Evolutionary conservation across 768 basidiomycete genomes (phyloP).

Genomic region (Trametes punicea): DNA sequence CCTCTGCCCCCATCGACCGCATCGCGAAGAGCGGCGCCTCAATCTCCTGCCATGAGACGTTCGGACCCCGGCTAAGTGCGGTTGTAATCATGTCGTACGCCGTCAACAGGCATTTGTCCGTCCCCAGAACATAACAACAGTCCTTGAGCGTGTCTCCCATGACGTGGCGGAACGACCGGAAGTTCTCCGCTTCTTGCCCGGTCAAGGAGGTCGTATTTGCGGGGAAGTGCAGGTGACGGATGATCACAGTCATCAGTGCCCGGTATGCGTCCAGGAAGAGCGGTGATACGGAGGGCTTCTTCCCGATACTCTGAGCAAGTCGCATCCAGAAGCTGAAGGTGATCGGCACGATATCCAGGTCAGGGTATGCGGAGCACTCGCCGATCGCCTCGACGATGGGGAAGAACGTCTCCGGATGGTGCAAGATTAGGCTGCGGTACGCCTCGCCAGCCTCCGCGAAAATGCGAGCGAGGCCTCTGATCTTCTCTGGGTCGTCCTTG

Average conservation of each 20-base stretch:
- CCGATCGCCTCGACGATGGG: conserved; percentile 95
- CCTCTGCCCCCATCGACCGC: conserved; percentile 96
- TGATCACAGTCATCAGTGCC: conserved; percentile 80
- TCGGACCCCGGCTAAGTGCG: conserved; percentile 61
- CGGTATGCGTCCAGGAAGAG: conserved; percentile 81
- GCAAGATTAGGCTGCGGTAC: conserved; percentile 82
- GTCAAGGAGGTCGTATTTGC: conserved; percentile 58
- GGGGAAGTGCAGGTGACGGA: conserved; percentile 90
- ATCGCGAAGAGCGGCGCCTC: conserved; percentile 97
- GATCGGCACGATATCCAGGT: conserved; percentile 95
- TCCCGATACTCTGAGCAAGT: conserved; percentile 85
- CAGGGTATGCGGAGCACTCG: conserved; percentile 86
- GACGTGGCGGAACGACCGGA: conserved; percentile 92
- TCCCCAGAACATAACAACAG: conserved; percentile 90
- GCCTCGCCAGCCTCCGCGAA: conserved; percentile 98
- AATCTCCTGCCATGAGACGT: conserved; percentile 89
- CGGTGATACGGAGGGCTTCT: conserved; percentile 66
- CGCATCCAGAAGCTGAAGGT: conserved; percentile 99
- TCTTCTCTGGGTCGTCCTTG: conserved; percentile 80
- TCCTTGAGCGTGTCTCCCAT: conserved; percentile 99
- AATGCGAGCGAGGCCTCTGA: conserved; percentile 85
- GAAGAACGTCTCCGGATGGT: conserved; percentile 90
- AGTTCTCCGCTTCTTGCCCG: conserved; percentile 88
- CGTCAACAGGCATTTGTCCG: conserved; percentile 76
- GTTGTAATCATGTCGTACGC: conserved; percentile 77